Percentiles rank a stretch among this genome's conserved stretches.
Evolutionary conservation across 176 grass and related monocot species (phyloP).

Genomic region (Coix lacrymajobi): DNA sequence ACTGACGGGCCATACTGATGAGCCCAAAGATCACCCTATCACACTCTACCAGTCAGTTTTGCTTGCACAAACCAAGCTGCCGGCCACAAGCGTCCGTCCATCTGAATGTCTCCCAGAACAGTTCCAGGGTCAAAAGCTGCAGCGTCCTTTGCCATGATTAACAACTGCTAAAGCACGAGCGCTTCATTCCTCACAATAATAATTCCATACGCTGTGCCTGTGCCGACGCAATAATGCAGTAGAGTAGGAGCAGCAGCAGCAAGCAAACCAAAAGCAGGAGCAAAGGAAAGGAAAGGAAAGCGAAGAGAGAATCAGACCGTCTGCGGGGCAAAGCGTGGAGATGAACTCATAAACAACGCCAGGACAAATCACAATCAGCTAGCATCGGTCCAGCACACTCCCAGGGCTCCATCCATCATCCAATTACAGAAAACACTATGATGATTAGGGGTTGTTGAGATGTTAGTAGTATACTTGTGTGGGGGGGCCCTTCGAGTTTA

Average conservation of each 20-base stretch:
- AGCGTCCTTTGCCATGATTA: constrained; percentile 11
- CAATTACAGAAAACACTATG: constrained; percentile 31
- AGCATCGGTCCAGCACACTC: constrained; percentile 27
- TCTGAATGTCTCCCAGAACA: background rate
- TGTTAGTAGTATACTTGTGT: constrained; percentile 30
- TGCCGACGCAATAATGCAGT: constrained; percentile 22
- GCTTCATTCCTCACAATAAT: background rate
- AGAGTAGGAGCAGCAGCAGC: constrained; percentile 20
- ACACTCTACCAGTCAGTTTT: background rate
- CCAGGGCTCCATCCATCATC: background rate
- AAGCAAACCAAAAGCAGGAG: constrained; percentile 33
- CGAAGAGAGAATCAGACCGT: background rate
- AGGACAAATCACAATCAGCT: constrained; percentile 38
- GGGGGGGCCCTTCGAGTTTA: background rate
- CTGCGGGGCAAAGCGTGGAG: background rate
- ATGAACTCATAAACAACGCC: constrained; percentile 26
- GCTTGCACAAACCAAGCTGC: background rate
- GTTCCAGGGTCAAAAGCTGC: constrained; percentile 23
- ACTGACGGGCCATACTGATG: background rate
- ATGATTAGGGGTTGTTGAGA: constrained; percentile 44
- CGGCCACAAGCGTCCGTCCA: background rate
- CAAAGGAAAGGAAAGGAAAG: background rate
- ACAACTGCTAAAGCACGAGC: constrained; percentile 4
- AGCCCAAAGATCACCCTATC: background rate
- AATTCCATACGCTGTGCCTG: background rate